Percentiles rank a stretch among this genome's conserved stretches.
Evolutionary conservation across 257 asterid species (phyloP).

Genomic region (Ocimum tenuiflorum): DNA sequence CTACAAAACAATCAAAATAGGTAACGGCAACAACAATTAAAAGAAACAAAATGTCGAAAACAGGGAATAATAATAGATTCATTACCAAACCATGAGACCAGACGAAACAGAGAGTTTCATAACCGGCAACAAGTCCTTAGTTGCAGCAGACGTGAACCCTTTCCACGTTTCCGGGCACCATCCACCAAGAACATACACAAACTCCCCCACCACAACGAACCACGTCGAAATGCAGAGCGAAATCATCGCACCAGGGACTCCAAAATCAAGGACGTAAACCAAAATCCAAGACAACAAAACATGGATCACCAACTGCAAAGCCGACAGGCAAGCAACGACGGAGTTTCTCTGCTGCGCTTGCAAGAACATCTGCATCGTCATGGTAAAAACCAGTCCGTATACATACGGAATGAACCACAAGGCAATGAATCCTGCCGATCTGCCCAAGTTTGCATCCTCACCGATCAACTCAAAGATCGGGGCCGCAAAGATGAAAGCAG

Average conservation of each 20-base stretch:
- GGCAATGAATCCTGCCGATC: constrained; percentile 23
- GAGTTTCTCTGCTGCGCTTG: constrained; percentile 29
- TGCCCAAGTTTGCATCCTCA: constrained; percentile 1
- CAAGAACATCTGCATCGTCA: constrained; percentile 29
- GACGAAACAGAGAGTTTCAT: constrained; percentile 24
- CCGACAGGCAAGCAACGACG: constrained; percentile 19
- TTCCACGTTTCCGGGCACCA: constrained; percentile 53
- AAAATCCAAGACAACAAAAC: constrained; percentile 19
- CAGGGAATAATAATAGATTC: neutral
- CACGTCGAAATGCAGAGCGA: constrained; percentile 22
- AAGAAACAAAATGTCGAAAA: neutral
- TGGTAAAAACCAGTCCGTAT: constrained; percentile 7
- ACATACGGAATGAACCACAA: constrained; percentile 21
- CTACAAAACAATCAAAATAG: constrained; percentile 1
- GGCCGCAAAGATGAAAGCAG: constrained; percentile 35
- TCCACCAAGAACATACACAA: constrained; percentile 31
- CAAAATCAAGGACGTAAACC: constrained; percentile 14
- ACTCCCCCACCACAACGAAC: constrained; percentile 20
- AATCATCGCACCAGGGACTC: constrained; percentile 22
- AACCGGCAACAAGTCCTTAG: constrained; percentile 31
- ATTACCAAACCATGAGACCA: constrained; percentile 24
- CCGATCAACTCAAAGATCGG: constrained; percentile 31
- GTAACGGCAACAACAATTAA: neutral
- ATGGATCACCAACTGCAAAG: constrained; percentile 15
- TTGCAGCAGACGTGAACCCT: constrained; percentile 38